Base-by-base conservation (phyloP, 2,329 filamentous ascomycete genomes). In the Helotiales sp. region DNA sequence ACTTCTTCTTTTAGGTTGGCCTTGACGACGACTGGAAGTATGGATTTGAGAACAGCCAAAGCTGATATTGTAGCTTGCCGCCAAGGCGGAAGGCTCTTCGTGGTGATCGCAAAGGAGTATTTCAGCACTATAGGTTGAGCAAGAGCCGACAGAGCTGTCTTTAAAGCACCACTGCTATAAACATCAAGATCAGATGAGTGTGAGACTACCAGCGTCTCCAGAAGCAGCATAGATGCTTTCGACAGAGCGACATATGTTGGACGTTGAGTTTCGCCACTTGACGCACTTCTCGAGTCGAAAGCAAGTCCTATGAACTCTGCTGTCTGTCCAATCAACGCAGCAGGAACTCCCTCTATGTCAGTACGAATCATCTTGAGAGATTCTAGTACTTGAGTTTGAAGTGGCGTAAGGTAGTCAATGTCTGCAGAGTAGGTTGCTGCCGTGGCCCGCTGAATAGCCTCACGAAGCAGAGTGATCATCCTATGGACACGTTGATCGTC, bases 181-280 rank as follows among this genome's bases (percentile, higher is more conserved):
- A 96, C 83, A 33, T 89, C 84, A n/a, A 76, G 69, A 24, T 89
- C 84, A 0, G 75, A 72, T 0, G 84, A 81, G 61, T 90, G 85
- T 15, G 77, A 74, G 3, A 84, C 73, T 3, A 88, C 76, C 2
- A 91, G 74, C 0, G 74, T 75, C 62, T 89, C 80, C 1, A 96
- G 73, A 46, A 91, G 82, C 2, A 80, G 76, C 81, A 96, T 95
- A 58, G 88, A 86, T 19, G 84, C 84, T 72, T 95, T 96, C 1
- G 93, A 91, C 69, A 98, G 83, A 31, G 95, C 93, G 55, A 99
- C 86, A 69, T 92, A 98, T 0, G 91, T 96, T 6, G 91, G 89
- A 56, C 85, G 85, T 51, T 71, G 63, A 71, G 72, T 55, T 62
- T 74, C 55, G 60, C 72, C 22, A 59, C 68, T 54, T 57, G 75